These are phyloP conservation scores for Colletotrichum scovillei DNA, from an alignment of 2,329 filamentous ascomycete species.

Conservation along the genomic window DNA sequence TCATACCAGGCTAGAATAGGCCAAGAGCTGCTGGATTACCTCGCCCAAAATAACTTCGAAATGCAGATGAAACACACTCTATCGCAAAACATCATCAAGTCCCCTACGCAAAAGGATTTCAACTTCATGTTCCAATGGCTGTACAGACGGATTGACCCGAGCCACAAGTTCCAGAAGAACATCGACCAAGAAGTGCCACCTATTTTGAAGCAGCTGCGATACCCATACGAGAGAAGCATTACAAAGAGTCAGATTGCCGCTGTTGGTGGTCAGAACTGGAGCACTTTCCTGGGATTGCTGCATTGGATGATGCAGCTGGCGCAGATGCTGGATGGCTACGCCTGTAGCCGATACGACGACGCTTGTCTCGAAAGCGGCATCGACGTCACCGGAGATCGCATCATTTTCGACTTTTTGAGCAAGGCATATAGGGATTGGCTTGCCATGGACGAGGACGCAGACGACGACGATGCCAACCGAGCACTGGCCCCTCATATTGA, in stretches of 20 bases:
- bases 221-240: conserved; percentile 94
- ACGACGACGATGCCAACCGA: conserved; percentile 83
- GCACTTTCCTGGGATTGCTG: conserved; percentile 89
- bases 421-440: conserved; percentile 95
- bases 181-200: conserved; percentile 96
- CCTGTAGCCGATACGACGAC: conserved; percentile 83
- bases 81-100: conserved; percentile 91
- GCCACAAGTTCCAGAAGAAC: conserved; percentile 91
- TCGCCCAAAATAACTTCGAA: conserved; percentile 95
- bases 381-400: conserved; percentile 89
- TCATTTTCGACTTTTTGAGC: conserved; percentile 93
- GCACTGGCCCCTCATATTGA: conserved; percentile 86
- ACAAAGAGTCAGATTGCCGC: conserved; percentile 96
- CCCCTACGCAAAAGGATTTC: conserved; percentile 98
- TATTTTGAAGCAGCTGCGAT: conserved; percentile 91
- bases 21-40: conserved; percentile 90
- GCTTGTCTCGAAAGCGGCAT: conserved; percentile 89
- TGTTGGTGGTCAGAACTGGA: conserved; percentile 97
- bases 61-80: conserved; percentile 96
- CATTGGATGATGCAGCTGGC: conserved; percentile 99
- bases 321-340: conserved; percentile 90
- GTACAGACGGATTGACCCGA: conserved; percentile 94
- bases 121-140: conserved; percentile 98
- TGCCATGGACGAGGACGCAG: conserved; percentile 88
- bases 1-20: conserved; percentile 85